These are phyloP conservation scores for Nectriaceae sp. DNA, from an alignment of 2,329 filamentous ascomycete species.

Conservation along the genomic window DNA sequence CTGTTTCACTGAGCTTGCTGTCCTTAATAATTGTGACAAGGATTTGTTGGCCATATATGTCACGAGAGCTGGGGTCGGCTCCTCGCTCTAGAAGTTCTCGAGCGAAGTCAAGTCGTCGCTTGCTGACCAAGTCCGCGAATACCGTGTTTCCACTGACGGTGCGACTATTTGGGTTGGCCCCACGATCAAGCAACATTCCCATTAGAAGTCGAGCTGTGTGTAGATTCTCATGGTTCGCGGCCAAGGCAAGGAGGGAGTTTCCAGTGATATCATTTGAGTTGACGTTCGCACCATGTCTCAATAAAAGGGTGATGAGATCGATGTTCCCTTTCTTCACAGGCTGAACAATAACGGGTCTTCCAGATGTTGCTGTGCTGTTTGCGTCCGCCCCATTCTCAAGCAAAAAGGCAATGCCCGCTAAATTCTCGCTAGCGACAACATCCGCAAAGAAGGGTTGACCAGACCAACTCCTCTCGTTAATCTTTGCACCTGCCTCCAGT, in stretches of 20 bases:
- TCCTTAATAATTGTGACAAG: conserved; percentile 34
- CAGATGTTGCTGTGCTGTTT: conserved; percentile 25
- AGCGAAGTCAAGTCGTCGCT: conserved; percentile 33
- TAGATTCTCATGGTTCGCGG: conserved; percentile 25
- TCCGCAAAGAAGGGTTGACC: conserved; percentile 34
- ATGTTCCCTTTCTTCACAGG: conserved; percentile 29
- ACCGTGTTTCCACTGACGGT: conserved; percentile 34
- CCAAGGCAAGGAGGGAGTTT: conserved; percentile 32
- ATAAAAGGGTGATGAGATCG: conserved; percentile 31
- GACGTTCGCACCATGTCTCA: conserved; percentile 38
- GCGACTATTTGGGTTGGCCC: conserved; percentile 33
- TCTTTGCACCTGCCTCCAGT: conserved; percentile 30
- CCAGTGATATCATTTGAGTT: conserved; percentile 32
- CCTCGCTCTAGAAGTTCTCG: conserved; percentile 35
- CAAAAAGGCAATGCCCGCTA: conserved; percentile 31
- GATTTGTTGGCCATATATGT: conserved; percentile 33
- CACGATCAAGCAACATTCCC: conserved; percentile 38
- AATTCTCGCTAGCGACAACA: conserved; percentile 26
- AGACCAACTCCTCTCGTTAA: conserved; percentile 31
- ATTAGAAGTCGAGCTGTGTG: conserved; percentile 33
- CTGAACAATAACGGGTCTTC: conserved; percentile 29
- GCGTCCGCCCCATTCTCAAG: conserved; percentile 34
- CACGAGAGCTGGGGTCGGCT: conserved; percentile 34
- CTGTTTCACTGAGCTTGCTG: conserved; percentile 22
- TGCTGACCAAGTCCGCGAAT: conserved; percentile 34